Percentiles rank a stretch among this genome's conserved stretches.
Conservation (phyloP, 2,329 filamentous ascomycete species). For the Phialemoniopsis sp. region DNA sequence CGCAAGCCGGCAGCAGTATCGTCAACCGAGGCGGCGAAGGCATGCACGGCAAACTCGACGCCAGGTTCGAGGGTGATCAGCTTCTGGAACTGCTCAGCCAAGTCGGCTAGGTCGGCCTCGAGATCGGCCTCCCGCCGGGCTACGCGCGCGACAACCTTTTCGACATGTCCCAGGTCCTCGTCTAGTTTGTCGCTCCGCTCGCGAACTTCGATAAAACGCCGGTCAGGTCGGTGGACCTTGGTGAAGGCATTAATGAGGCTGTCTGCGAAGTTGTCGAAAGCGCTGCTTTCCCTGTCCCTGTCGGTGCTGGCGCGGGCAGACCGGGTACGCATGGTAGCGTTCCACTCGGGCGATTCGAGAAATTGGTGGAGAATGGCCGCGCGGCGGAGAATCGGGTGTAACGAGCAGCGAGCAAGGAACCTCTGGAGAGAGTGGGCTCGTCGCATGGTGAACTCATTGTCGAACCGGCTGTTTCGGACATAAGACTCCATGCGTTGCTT, state of each 20-base stretch:
- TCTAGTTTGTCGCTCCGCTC: conserved; percentile 92
- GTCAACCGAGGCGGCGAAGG: conserved; percentile 82
- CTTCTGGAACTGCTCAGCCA: conserved; percentile 92
- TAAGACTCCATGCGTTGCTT: conserved; percentile 97
- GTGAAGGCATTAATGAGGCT: conserved; percentile 96
- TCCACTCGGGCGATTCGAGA: conserved; percentile 92
- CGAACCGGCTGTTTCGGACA: conserved; percentile 93
- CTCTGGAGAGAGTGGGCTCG: conserved; percentile 87
- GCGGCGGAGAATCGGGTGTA: conserved; percentile 85
- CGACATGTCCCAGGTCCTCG: conserved; percentile 87
- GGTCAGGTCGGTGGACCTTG: conserved; percentile 92
- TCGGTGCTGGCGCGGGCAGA: conserved; percentile 49
- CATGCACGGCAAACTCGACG: conserved; percentile 75
- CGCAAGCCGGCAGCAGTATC: conserved; percentile 76
- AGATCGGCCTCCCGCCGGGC: conserved; percentile 84
- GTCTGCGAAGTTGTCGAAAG: conserved; percentile 94
- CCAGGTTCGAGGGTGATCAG: conserved; percentile 86
- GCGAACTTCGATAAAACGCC: conserved; percentile 88
- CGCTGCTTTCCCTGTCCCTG: conserved; percentile 22
- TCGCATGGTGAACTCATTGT: conserved; percentile 83
- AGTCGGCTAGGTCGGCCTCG: conserved; percentile 81
- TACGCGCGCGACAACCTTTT: conserved; percentile 92
- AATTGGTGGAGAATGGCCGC: conserved; percentile 82
- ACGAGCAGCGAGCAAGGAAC: conserved; percentile 79
- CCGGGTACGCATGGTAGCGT: conserved; percentile 84